A percentile compares a stretch with the other conserved stretches of the same genome.
Conservation (phyloP, 129 eudicot species). For the Flaveria brownii region DNA sequence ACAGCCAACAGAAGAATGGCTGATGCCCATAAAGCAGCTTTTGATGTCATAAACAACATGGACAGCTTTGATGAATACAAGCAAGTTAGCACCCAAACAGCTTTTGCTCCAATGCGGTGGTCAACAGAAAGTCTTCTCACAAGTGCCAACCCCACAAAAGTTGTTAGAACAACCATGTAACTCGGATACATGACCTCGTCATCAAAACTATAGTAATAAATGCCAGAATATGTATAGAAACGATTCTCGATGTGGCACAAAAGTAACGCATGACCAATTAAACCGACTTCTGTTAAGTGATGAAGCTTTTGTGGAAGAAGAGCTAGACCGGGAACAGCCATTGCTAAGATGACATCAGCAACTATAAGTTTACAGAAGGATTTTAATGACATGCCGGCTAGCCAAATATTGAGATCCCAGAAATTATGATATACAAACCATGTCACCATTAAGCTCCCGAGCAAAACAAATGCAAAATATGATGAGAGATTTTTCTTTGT, state of each 20-base stretch:
- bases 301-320: constrained; percentile 84
- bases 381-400: constrained; percentile 94
- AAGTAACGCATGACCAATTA: constrained; percentile 74
- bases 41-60: constrained; percentile 87
- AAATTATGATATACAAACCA: constrained; percentile 93
- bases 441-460: constrained; percentile 83
- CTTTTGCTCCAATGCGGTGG: constrained; percentile 73
- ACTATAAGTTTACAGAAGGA: constrained; percentile 92
- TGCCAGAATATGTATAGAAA: constrained; percentile 74
- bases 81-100: constrained; percentile 88
- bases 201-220: constrained; percentile 87
- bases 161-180: constrained; percentile 85
- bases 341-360: constrained; percentile 82
- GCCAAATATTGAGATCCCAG: constrained; percentile 96
- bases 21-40: constrained; percentile 78
- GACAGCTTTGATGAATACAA: constrained; percentile 79
- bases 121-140: constrained; percentile 85
- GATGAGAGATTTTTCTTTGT: constrained; percentile 82
- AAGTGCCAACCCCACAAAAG: constrained; percentile 74
- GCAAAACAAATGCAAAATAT: constrained; percentile 81
- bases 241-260: constrained; percentile 93
- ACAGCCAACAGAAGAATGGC: constrained; percentile 85
- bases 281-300: constrained; percentile 72
- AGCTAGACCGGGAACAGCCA: constrained; percentile 91
- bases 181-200: constrained; percentile 99